Evolutionary conservation across 75 land plant genomes (phyloP).

Genomic region (Cunninghamia lanceolata): DNA sequence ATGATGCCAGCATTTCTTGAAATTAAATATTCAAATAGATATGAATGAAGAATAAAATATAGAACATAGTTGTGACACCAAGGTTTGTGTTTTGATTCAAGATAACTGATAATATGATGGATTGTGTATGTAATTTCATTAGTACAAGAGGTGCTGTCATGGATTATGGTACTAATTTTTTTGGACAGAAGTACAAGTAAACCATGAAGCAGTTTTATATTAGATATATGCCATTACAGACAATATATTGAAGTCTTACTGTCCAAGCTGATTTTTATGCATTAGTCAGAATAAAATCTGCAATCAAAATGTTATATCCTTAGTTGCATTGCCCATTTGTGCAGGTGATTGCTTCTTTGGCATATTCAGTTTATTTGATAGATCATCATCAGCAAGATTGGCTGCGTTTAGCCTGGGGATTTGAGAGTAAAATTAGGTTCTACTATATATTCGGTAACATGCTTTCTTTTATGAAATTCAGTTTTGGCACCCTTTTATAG

Average conservation of each 20-base stretch:
- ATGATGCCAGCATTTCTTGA: no score
- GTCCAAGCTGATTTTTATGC: neutral
- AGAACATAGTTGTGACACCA: no score
- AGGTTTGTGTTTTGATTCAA: no score
- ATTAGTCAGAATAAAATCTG: neutral
- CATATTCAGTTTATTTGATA: slow-evolving; percentile 66
- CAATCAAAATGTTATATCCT: neutral
- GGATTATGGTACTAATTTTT: neutral
- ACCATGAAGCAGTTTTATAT: neutral
- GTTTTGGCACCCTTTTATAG: neutral
- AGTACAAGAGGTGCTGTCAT: no score
- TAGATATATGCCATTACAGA: neutral
- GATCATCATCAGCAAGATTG: slow-evolving; percentile 66
- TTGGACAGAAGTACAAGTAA: neutral
- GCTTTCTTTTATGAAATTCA: neutral
- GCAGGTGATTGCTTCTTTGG: slow-evolving; percentile 78
- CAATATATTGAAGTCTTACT: neutral
- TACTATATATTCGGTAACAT: slow-evolving; percentile 93
- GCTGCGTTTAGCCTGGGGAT: slow-evolving; percentile 78
- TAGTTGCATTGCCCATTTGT: slow-evolving; percentile 2
- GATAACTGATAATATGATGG: no score
- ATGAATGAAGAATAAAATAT: no score
- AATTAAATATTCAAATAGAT: no score
- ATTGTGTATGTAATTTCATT: no score
- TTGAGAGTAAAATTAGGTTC: slow-evolving; percentile 69